Base-by-base conservation (phyloP, 441 rosid genomes). In the Croton laevigatus region DNA sequence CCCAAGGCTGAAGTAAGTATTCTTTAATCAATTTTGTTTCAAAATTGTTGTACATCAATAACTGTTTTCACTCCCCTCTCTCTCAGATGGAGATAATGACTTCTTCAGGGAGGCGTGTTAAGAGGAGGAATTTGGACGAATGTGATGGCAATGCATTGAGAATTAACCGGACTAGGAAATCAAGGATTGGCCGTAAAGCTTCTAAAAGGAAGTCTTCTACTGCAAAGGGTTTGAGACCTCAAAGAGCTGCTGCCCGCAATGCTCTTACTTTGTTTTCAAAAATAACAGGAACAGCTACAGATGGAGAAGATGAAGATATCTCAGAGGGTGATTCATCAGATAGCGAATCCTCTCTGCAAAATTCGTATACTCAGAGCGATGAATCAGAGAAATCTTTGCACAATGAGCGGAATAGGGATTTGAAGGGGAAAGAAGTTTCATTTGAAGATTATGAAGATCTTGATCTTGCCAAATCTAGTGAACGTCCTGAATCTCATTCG, bases 91-190 rank as follows among this genome's bases (percentile, higher is more conserved):
- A 85, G 85, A 72, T 88, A 66, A 88, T 85, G 94, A 91, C 99
- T 74, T 85, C 94, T 78, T 93, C 97, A n/a, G 97, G 98, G 71
- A 88, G 98, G 80, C 97, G 91, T 59, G 90, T 93, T 76, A 96
- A 90, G 80, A 89, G 86, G 85, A 93, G 87, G 82, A 90, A 88
- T 76, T 82, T 88, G 82, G 95, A 91, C 70, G 96, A 87, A 69
- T 70, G 76, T 70, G 91, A 86, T 73, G 92, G 79, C 46, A 83
- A 83, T 80, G 61, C 75, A 71, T 66, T 77, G 46, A 82, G 84
- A 78, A 79, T 72, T 78, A 83, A 82, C 55, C 83, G 73, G 46
- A 49, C 62, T 62, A 84, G 82, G 81, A 89, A 89, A 78, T 80
- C 84, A 66, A 83, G 80, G 81, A 85, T 69, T 77, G 89, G 81